Base-by-base conservation (phyloP, 208 protist genomes). In the Trypanosoma mega region DNA sequence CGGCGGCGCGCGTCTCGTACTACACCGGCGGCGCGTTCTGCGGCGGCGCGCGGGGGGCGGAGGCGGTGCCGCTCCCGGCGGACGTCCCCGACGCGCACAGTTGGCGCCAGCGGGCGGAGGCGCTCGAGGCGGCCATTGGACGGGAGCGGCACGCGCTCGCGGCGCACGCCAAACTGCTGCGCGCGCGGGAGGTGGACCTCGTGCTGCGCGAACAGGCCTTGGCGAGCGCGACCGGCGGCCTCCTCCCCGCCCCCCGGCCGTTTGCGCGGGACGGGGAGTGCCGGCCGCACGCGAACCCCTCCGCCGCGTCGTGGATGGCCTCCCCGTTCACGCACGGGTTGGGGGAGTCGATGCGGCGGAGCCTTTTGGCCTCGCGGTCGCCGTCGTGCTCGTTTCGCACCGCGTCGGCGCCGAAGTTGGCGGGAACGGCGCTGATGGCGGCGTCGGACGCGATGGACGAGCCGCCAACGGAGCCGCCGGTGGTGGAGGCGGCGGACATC, bases 131-230 rank as follows among this genome's bases (percentile, higher is more conserved):
- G 30, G 43, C 50, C 36, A 53, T 68, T 14, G 70, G 56, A 16
- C 34, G 58, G 43, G 34, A 56, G 54, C 55, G 33, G 23, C 27
- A 43, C 1, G 58, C 56, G 14, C n/a, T 74, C 16, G 39, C 29
- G 20, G 51, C 48, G 14, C 30, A 27, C n/a, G 66, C 66, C 44
- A 70, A 72, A 57, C 46, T 69, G 26, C 59, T 79, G 2, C 68
- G 74, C 1, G 48, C 76, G 9, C 41, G 73, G 23, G 76, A 83
- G 48, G n/a, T 83, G n/a, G 68, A 81, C 36, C 29, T 76, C 3
- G 33, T 79, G 0, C 55, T 83, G 29, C 71, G 67, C 20, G 59
- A 76, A 55, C 63, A 56, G 46, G 48, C 27, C 1, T 23, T 74
- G 0, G 54, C 56, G 34, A 56, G 46, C 1, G 60, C 48, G 2